A percentile compares a stretch with the other conserved stretches of the same genome.
These are phyloP conservation scores for Dacryopinax primogenitus DNA, from an alignment of 768 basidiomycete genomes.

Conservation along the genomic window DNA sequence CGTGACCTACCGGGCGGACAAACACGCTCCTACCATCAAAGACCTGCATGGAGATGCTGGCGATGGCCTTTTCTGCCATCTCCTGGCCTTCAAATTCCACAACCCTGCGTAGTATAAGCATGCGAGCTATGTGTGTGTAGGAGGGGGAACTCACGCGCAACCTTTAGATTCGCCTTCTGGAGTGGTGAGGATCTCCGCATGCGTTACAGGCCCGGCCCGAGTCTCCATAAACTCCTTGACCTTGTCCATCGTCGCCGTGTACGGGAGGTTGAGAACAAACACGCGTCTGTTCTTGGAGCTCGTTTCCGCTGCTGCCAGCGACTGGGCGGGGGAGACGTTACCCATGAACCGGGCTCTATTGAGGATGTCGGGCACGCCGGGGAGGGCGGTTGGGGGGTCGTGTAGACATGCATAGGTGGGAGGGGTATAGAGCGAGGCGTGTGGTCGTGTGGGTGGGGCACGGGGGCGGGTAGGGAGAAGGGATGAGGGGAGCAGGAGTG, in stretches of 20 bases:
- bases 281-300: neutral
- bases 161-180: neutral
- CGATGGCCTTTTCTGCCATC: neutral
- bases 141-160: neutral
- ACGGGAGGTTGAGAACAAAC: neutral
- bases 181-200: neutral
- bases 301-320: neutral
- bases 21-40: neutral
- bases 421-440: neutral
- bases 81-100: neutral
- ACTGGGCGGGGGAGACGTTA: neutral
- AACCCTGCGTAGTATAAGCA: neutral
- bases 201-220: neutral
- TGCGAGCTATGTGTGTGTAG: neutral
- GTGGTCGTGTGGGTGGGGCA: neutral
- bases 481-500: neutral
- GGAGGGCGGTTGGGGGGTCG: neutral
- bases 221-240: neutral
- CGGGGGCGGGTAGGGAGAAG: neutral
- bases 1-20: slow-evolving; percentile 3
- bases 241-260: neutral
- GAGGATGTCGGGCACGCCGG: neutral
- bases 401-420: neutral
- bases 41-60: neutral
- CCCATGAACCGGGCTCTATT: neutral